Conservation (phyloP, 1,284 basidiomycete genomes). For the Austroboletus novae-zelandiae region DNA sequence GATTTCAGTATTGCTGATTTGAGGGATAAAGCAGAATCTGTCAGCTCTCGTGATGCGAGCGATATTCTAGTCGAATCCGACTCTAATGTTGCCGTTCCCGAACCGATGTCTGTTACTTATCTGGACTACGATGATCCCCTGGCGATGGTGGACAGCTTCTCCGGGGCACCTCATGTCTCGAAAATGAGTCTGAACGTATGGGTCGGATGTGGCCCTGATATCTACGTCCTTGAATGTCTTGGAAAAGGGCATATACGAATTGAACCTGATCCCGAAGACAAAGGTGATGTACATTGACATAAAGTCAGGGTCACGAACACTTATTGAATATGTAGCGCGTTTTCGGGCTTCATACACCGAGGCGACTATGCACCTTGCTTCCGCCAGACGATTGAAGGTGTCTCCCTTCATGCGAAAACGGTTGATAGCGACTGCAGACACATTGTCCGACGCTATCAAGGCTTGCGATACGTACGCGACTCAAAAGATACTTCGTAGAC, state of each 20-base stretch:
- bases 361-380: constrained; percentile 45
- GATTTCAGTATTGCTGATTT: constrained; percentile 52
- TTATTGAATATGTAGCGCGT: constrained; percentile 24
- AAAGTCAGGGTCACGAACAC: neutral
- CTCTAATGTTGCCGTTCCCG: constrained; percentile 41
- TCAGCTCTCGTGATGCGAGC: constrained; percentile 13
- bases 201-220: constrained; percentile 78
- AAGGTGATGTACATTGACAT: constrained; percentile 24
- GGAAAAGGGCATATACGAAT: constrained; percentile 76
- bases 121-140: constrained; percentile 83
- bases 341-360: constrained; percentile 56
- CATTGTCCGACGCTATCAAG: constrained; percentile 55
- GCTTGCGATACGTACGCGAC: constrained; percentile 69
- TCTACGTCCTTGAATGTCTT: constrained; percentile 79
- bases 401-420: constrained; percentile 57
- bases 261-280: constrained; percentile 42
- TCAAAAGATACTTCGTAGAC: constrained; percentile 51
- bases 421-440: constrained; percentile 51
- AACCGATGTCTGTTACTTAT: constrained; percentile 71
- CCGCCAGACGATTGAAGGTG: constrained; percentile 45
- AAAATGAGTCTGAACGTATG: constrained; percentile 60
- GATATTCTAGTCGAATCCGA: constrained; percentile 15
- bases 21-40: constrained; percentile 39
- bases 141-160: constrained; percentile 50
- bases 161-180: constrained; percentile 53